Evolutionary conservation across 169 alveolate genomes (phyloP).

Genomic region (Amoebophrya sp.): DNA sequence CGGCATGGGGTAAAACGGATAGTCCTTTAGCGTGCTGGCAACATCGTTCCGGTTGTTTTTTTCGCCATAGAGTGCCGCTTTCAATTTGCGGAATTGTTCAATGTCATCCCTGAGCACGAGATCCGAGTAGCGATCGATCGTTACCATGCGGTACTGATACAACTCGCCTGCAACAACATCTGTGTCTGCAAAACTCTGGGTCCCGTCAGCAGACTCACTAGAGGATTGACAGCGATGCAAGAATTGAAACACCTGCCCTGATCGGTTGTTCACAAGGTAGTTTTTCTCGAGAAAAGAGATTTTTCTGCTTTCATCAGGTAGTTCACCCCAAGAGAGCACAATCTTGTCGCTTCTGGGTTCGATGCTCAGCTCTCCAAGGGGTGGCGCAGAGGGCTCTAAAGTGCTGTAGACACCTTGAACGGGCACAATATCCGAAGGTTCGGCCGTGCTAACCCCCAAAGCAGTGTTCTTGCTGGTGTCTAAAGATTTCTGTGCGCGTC

Average conservation of each 20-base stretch:
- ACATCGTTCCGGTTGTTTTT: background rate
- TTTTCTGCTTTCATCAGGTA: background rate
- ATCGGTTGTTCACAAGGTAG: background rate
- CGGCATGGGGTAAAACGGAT: background rate
- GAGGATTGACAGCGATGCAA: background rate
- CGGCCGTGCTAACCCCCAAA: too few species aligned
- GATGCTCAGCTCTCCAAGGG: background rate
- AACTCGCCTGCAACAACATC: background rate
- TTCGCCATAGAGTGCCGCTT: background rate
- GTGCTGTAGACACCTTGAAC: too few species aligned
- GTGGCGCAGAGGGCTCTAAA: background rate
- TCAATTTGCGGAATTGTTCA: background rate
- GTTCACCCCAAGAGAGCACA: background rate
- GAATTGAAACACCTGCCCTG: background rate
- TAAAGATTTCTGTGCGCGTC: too few species aligned
- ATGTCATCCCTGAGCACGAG: background rate
- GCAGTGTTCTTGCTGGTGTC: too few species aligned
- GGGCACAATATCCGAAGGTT: too few species aligned
- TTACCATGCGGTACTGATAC: background rate
- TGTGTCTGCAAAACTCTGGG: background rate
- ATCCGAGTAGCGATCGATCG: background rate
- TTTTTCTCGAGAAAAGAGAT: background rate
- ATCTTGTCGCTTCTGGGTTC: background rate
- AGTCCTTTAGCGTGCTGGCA: background rate
- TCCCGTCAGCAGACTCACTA: background rate